Conservation (phyloP, 2,329 filamentous ascomycete genomes). For the Fusarium penzigii region DNA sequence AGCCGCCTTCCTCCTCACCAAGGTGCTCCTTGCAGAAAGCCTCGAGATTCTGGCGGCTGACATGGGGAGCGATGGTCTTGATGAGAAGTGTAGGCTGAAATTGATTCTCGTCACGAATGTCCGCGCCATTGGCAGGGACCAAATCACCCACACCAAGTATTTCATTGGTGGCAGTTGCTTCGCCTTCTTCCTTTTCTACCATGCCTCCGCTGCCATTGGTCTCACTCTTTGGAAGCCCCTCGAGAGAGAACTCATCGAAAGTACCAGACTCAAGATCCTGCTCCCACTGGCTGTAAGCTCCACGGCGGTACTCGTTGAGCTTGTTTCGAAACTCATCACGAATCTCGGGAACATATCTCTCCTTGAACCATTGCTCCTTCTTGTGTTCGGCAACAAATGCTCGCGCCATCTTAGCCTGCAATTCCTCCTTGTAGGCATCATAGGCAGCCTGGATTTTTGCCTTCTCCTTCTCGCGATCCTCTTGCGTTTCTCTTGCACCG, state of each 20-base stretch:
- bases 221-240: slow-evolving; percentile 91
- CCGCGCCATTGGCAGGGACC: slow-evolving; percentile 78
- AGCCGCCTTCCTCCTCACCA: slow-evolving; percentile 86
- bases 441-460: slow-evolving; percentile 73
- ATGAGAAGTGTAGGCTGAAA: slow-evolving; percentile 91
- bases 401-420: slow-evolving; percentile 79
- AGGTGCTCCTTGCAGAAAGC: slow-evolving; percentile 93
- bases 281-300: slow-evolving; percentile 84
- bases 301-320: slow-evolving; percentile 77
- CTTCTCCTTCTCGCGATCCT: slow-evolving; percentile 78
- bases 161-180: slow-evolving; percentile 87
- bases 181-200: slow-evolving; percentile 93
- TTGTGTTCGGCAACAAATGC: slow-evolving; percentile 91
- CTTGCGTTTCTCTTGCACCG: slow-evolving; percentile 64
- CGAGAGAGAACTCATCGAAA: slow-evolving; percentile 93
- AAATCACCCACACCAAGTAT: slow-evolving; percentile 91
- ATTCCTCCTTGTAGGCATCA: slow-evolving; percentile 66
- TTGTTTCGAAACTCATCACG: slow-evolving; percentile 73
- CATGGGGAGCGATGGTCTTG: slow-evolving; percentile 96
- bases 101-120: slow-evolving; percentile 85
- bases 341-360: slow-evolving; percentile 86
- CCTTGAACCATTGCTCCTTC: slow-evolving; percentile 96
- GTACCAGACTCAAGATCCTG: slow-evolving; percentile 79
- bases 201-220: slow-evolving; percentile 83
- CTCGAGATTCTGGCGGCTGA: slow-evolving; percentile 90